These are phyloP conservation scores for Lyophyllum shimeji DNA, from an alignment of 768 basidiomycete genomes.

Conservation along the genomic window DNA sequence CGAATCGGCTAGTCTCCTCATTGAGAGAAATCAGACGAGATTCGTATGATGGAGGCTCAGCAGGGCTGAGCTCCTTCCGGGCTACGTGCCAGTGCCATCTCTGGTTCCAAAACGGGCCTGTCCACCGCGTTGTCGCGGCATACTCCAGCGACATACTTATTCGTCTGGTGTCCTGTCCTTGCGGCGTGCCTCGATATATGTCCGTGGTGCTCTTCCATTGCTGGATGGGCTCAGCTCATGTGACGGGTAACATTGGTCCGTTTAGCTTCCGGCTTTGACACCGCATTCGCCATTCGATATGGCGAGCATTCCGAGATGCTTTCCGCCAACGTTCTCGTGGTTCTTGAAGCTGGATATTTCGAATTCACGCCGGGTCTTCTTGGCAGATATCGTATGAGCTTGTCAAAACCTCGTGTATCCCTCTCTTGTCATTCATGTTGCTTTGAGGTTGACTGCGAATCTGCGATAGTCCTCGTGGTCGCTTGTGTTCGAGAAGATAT, in stretches of 20 bases:
- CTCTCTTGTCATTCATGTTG: background rate
- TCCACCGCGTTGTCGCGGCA: too few species aligned
- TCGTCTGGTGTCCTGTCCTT: too few species aligned
- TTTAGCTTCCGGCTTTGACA: background rate
- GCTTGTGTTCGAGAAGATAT: background rate
- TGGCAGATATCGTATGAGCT: background rate
- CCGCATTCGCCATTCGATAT: background rate
- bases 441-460: background rate
- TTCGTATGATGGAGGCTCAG: too few species aligned
- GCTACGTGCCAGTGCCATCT: too few species aligned
- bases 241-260: background rate
- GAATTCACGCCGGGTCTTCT: background rate
- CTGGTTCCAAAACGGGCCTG: too few species aligned
- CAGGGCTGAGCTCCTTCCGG: too few species aligned
- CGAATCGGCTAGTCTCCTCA: too few species aligned
- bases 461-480: background rate
- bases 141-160: too few species aligned
- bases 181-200: too few species aligned
- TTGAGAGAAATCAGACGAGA: too few species aligned
- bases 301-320: too few species aligned
- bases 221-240: background rate
- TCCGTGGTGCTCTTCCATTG: background rate
- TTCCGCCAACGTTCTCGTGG: background rate
- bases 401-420: background rate
- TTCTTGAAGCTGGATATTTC: background rate